These are phyloP conservation scores for Thelonectria rubi DNA, from an alignment of 2,329 filamentous ascomycete genomes.

Conservation along the genomic window DNA sequence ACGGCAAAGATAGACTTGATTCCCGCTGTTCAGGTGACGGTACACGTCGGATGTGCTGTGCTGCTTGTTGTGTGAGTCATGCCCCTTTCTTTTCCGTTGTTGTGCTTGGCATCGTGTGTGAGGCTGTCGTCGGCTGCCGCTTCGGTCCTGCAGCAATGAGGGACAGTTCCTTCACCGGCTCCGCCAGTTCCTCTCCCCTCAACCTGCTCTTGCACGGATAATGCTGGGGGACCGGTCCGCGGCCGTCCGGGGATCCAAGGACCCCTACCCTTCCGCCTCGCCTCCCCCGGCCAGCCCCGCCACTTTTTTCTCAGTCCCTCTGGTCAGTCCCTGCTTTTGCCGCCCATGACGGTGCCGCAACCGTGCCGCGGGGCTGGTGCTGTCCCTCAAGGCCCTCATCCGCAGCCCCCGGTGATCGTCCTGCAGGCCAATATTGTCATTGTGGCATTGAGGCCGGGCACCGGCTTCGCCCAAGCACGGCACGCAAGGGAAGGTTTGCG, in stretches of 20 bases:
- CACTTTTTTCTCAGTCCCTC: background rate
- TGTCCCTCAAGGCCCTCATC: constrained; percentile 25
- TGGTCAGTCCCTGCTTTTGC: constrained; percentile 19
- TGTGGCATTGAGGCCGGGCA: constrained; percentile 4
- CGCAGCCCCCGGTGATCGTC: constrained; percentile 8
- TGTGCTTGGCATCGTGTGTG: background rate
- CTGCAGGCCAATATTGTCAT: no score
- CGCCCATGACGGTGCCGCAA: constrained; percentile 19
- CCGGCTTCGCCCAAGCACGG: constrained; percentile 7
- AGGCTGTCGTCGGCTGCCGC: background rate
- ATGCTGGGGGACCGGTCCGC: constrained; percentile 14
- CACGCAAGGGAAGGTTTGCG: constrained; percentile 21
- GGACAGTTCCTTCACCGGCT: background rate
- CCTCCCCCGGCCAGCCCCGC: constrained; percentile 10
- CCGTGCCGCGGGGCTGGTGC: constrained; percentile 12
- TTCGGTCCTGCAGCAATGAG: background rate
- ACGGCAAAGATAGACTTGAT: background rate
- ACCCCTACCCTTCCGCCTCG: constrained; percentile 11
- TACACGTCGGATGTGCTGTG: background rate
- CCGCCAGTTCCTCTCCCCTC: constrained; percentile 2
- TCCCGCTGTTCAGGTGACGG: background rate
- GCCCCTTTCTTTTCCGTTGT: background rate
- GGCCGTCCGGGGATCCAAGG: constrained; percentile 11
- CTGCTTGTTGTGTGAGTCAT: background rate
- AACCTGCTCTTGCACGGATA: constrained; percentile 1